These are phyloP conservation scores for Cyberlindnera xishuangbannaensis DNA, from an alignment of 805 yeast genomes.

Conservation along the genomic window DNA sequence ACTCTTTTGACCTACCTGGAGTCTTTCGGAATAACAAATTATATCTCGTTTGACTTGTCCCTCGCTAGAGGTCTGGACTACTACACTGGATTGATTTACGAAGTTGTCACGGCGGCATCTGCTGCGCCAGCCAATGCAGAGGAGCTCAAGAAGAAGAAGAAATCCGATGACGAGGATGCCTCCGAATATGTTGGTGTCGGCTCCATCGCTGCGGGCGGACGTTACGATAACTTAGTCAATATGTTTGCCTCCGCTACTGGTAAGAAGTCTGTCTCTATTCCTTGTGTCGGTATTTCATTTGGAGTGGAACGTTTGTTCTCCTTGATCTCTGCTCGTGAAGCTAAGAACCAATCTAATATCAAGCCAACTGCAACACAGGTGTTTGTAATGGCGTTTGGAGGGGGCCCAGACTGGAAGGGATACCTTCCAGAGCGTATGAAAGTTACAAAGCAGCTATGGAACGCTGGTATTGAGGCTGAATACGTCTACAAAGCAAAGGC, in stretches of 20 bases:
- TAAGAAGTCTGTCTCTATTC: slow-evolving; percentile 79
- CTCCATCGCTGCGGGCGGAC: slow-evolving; percentile 98
- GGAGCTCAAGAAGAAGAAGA: slow-evolving; percentile 45
- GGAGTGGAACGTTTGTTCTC: slow-evolving; percentile 96
- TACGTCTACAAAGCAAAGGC: slow-evolving; percentile 90
- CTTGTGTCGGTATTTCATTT: slow-evolving; percentile 95
- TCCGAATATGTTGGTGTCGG: slow-evolving; percentile 97
- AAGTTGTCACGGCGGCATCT: slow-evolving; percentile 90
- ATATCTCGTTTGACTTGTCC: slow-evolving; percentile 83
- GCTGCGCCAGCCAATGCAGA: slow-evolving; percentile 89
- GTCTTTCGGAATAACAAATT: slow-evolving; percentile 68
- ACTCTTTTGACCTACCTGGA: slow-evolving; percentile 70
- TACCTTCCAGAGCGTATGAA: slow-evolving; percentile 88
- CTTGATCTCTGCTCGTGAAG: slow-evolving; percentile 70
- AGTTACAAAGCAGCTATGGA: slow-evolving; percentile 80
- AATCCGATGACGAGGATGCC: slow-evolving; percentile 72
- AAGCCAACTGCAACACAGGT: slow-evolving; percentile 90
- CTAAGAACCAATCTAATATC: slow-evolving; percentile 52
- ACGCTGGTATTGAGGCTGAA: slow-evolving; percentile 83
- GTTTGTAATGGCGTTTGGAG: slow-evolving; percentile 96
- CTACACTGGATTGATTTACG: slow-evolving; percentile 95
- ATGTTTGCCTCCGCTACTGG: slow-evolving; percentile 87
- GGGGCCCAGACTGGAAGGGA: slow-evolving; percentile 95
- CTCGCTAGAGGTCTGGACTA: slow-evolving; percentile 97
- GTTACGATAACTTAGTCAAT: slow-evolving; percentile 94